Evolutionary conservation across 2,329 filamentous ascomycete genomes (phyloP).

Genomic region (Alternaria ventricosa): DNA sequence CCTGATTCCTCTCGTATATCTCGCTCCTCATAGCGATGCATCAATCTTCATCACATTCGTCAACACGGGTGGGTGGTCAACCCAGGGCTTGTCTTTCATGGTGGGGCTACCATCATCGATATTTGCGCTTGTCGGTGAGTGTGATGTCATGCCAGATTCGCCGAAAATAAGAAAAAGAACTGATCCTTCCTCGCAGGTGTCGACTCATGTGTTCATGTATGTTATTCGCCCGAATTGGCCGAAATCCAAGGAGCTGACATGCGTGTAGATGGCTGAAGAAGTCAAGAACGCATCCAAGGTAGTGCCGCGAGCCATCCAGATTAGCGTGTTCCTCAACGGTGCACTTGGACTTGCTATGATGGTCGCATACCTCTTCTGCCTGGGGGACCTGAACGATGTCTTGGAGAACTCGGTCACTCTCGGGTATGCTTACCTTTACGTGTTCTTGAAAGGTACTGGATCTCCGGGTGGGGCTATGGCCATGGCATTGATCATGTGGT

Average conservation of each 20-base stretch:
- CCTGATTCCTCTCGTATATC: slow-evolving; percentile 41
- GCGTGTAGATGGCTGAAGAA: slow-evolving; percentile 26
- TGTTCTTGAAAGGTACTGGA: slow-evolving; percentile 1
- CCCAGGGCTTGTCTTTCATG: slow-evolving; percentile 6
- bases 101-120: slow-evolving; percentile 4
- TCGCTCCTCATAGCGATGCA: slow-evolving; percentile 10
- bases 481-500: slow-evolving; percentile 13
- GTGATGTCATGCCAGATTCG: too few species aligned
- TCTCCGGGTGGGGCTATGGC: slow-evolving; percentile 9
- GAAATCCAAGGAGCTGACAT: too few species aligned
- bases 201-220: slow-evolving; percentile 5
- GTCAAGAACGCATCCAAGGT: slow-evolving; percentile 25
- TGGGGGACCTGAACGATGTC: slow-evolving; percentile 27
- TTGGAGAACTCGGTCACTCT: not conserved
- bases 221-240: not conserved
- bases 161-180: too few species aligned
- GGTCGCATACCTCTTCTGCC: slow-evolving; percentile 40
- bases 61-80: slow-evolving; percentile 48
- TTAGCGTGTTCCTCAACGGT: slow-evolving; percentile 41
- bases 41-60: slow-evolving; percentile 51
- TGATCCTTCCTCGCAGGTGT: not conserved
- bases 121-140: slow-evolving; percentile 2
- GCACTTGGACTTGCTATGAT: slow-evolving; percentile 39
- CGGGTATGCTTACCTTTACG: slow-evolving; percentile 1
- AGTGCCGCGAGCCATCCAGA: slow-evolving; percentile 43